Evolutionary conservation across 345 rosid species (phyloP), one percentile per base, ranked within the genome.

Genomic region (Gossypium anomalum): DNA sequence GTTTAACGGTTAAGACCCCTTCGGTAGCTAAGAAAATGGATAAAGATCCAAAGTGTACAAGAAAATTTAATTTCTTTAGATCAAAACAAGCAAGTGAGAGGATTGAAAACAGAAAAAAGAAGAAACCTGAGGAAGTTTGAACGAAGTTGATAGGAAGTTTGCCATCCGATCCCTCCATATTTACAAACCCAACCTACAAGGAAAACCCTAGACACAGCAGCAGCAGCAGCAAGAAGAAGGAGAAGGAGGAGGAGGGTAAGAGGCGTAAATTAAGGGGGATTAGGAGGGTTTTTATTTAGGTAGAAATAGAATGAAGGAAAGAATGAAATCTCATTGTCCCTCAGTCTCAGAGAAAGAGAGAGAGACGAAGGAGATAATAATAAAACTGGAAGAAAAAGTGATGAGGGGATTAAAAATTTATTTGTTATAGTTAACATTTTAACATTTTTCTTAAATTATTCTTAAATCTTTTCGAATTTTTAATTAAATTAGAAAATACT

Each of bases 141-240:
- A 80, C 48, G 47, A 82, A 82, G 83, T 52, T 80, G 80, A 55
- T 80, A 78, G 73, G 79, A 74, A 75, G 85, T 43, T 80, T 88
- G 74, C 84, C 78, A 41, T 80, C 77, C 73, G 90, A 90, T 90
- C 90, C 85, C 81, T 90, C 92, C 94, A 90, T 90, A 73, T 72
- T 74, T 76, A 76, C 75, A 70, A 47, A 73, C 57, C 52, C 43
- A 77, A 82, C 63, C 75, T 64, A 34, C 63, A 66, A 9, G 17
- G 57, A 67, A 72, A 78, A 71, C 78, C 82, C 82, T 71, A 77
- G 52, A 72, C 52, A 44, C 65, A n/a, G 48, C 44, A 61, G 47
- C 2, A 61, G 23, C 23, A 27, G 52, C 14, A 16, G 25, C 4
- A 10, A 61, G 60, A 15, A 41, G 48, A 25, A 27, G 48, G 17